Percentiles rank a stretch among this genome's conserved stretches.
phyloP scores from a whole-genome alignment of 2,329 filamentous ascomycete genomes.

The Achaetomium macrosporum region DNA sequence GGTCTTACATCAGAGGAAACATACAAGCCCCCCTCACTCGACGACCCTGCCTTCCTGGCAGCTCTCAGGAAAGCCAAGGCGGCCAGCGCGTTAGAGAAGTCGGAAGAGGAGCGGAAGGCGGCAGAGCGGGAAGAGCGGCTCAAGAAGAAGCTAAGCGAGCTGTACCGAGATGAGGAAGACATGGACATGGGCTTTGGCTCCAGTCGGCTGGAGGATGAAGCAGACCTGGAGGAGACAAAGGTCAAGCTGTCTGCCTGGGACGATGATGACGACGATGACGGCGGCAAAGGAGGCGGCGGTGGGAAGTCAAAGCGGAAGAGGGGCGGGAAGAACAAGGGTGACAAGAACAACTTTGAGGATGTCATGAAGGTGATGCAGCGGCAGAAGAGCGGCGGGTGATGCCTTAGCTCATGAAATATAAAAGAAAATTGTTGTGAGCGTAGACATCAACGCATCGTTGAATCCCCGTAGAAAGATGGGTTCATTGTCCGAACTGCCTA shows the following conservation, averaged over 20 bases:
- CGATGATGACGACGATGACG: constrained; percentile 39
- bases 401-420: no score
- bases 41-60: constrained; percentile 73
- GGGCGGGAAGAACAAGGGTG: constrained; percentile 68
- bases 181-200: constrained; percentile 93
- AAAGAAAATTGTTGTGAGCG: no score
- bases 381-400: constrained; percentile 36
- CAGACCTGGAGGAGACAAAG: constrained; percentile 65
- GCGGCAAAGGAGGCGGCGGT: constrained; percentile 37
- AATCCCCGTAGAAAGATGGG: no score
- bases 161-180: constrained; percentile 79
- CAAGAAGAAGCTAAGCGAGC: constrained; percentile 66
- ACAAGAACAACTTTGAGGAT: constrained; percentile 72
- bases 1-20: constrained; percentile 48
- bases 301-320: constrained; percentile 59
- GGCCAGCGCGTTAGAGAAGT: constrained; percentile 45
- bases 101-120: constrained; percentile 35
- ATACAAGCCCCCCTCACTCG: constrained; percentile 50
- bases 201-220: constrained; percentile 80
- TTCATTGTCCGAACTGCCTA: no score
- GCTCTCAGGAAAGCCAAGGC: constrained; percentile 79
- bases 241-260: constrained; percentile 65
- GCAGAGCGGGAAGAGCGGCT: constrained; percentile 59
- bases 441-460: no score
- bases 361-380: constrained; percentile 73